These are phyloP conservation scores for Flaveria robusta DNA, from an alignment of 129 eudicot genomes.

Conservation along the genomic window DNA sequence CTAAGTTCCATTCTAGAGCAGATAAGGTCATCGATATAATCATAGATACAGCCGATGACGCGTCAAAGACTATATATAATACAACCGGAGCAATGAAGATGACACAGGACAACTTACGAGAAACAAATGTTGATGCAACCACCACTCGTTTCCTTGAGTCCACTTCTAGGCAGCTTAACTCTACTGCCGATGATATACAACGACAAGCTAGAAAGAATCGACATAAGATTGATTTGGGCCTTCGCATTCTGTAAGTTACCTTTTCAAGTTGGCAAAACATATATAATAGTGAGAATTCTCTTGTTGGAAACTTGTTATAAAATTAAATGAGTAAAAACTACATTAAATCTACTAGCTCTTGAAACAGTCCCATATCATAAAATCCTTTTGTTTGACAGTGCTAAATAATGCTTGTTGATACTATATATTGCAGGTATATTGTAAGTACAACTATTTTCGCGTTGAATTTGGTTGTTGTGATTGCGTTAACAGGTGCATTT, in stretches of 20 bases:
- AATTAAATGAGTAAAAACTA: no score
- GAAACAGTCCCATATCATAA: background rate
- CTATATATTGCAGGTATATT: constrained; percentile 51
- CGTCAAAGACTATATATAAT: constrained; percentile 63
- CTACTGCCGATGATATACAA: constrained; percentile 58
- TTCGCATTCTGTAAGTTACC: constrained; percentile 60
- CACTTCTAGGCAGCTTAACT: constrained; percentile 59
- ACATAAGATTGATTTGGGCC: constrained; percentile 51
- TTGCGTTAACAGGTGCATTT: constrained; percentile 58
- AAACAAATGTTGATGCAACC: constrained; percentile 35
- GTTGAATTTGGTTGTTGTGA: constrained; percentile 55
- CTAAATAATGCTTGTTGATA: constrained; percentile 13
- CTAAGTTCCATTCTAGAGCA: constrained; percentile 70
- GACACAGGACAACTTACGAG: constrained; percentile 51
- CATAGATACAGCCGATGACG: constrained; percentile 77
- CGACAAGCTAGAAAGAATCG: constrained; percentile 74
- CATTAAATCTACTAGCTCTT: no score
- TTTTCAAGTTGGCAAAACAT: background rate
- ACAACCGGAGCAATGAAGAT: constrained; percentile 77
- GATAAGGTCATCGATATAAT: constrained; percentile 61
- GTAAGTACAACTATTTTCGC: constrained; percentile 52
- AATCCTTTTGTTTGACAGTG: constrained; percentile 1
- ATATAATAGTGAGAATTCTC: no score
- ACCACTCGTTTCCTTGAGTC: constrained; percentile 60
- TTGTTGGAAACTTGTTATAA: no score